Evolutionary conservation across 345 rosid genomes (phyloP).

Genomic region (Carallia pectinifolia): DNA sequence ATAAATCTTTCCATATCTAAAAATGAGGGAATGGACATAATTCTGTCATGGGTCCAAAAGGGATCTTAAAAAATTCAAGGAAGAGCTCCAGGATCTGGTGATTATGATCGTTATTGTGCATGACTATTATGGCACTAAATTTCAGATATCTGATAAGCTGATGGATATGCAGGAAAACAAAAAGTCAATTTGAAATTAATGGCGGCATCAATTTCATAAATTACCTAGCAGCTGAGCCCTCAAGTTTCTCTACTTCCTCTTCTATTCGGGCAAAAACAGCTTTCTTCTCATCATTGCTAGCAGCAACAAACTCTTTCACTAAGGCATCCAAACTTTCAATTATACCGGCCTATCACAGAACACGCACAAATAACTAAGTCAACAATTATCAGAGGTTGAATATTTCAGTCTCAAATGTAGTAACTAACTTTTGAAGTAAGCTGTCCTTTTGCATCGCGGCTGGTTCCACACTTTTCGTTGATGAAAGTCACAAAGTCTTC

Average conservation of each 20-base stretch:
- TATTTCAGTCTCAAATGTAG: background rate
- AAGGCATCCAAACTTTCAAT: slow-evolving; percentile 69
- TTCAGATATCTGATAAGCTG: too few relatives aligned
- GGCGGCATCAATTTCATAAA: background rate
- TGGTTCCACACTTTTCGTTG: slow-evolving; percentile 77
- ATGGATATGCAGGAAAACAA: background rate
- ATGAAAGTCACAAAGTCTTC: slow-evolving; percentile 86
- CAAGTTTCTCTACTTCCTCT: slow-evolving; percentile 69
- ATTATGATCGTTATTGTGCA: background rate
- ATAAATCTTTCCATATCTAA: slow-evolving; percentile 79
- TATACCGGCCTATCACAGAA: slow-evolving; percentile 67
- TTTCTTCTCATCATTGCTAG: slow-evolving; percentile 70
- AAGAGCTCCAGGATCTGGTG: background rate
- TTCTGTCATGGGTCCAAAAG: background rate
- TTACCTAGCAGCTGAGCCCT: slow-evolving; percentile 69
- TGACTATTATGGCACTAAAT: background rate
- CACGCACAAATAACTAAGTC: background rate
- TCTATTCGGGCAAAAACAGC: slow-evolving; percentile 59
- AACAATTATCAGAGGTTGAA: background rate
- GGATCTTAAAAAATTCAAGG: background rate
- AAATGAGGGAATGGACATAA: background rate
- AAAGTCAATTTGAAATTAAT: background rate
- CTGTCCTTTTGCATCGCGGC: slow-evolving; percentile 85
- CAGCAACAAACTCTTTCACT: slow-evolving; percentile 84
- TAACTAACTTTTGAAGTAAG: slow-evolving; percentile 66